Percentiles rank a stretch among this genome's conserved stretches.
phyloP scores from a whole-genome alignment of 768 basidiomycete species.

The Lactifluus rugatus region DNA sequence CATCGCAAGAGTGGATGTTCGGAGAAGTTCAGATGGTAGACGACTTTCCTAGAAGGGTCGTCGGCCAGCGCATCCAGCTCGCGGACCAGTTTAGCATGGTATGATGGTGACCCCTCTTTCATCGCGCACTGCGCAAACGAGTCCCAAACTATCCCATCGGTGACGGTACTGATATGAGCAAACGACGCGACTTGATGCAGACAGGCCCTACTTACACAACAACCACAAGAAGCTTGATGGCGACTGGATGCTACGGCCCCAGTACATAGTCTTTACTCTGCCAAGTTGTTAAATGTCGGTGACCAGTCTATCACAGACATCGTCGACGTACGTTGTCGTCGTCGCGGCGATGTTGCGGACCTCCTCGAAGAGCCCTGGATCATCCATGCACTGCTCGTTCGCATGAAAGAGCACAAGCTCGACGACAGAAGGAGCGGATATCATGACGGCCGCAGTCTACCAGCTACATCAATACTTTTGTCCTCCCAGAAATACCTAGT shows the following conservation, averaged over 20 bases:
- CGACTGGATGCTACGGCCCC: conserved; percentile 1
- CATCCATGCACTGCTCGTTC: not conserved
- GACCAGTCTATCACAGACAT: not conserved
- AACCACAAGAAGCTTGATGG: not conserved
- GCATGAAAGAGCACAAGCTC: conserved; percentile 2
- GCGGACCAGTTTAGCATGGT: not conserved
- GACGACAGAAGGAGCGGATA: not conserved
- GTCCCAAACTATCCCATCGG: conserved; percentile 8
- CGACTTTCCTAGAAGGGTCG: not conserved
- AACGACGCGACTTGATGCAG: not conserved
- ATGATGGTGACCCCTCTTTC: not conserved
- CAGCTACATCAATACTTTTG: too few species aligned
- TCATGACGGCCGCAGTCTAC: not conserved
- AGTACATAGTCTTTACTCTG: not conserved
- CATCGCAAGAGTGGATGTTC: not conserved
- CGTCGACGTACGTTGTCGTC: not conserved
- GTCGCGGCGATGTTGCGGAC: not conserved
- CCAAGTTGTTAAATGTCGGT: not conserved
- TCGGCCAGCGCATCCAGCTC: not conserved
- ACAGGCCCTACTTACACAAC: not conserved
- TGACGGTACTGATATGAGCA: not conserved
- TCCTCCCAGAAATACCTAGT: too few species aligned
- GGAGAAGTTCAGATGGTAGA: not conserved
- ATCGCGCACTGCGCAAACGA: not conserved
- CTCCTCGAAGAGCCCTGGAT: not conserved